phyloP scores from a whole-genome alignment of 148 eudicot species.

The Nepenthes mirabilis region DNA sequence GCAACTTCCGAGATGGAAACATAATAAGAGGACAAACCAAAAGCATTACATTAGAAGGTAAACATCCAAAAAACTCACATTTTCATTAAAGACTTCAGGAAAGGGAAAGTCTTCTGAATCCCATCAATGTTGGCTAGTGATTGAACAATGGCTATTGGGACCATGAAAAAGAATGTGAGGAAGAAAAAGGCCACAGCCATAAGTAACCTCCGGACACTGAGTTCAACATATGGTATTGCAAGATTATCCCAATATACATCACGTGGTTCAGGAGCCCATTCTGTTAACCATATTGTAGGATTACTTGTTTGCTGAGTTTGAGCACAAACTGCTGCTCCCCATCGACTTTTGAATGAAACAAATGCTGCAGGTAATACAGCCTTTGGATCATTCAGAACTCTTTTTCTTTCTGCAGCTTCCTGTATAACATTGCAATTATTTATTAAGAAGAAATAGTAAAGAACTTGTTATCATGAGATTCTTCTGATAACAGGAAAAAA shows the following conservation, averaged over 20 bases:
- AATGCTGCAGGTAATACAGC: constrained; percentile 90
- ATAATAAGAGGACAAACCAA: not conserved
- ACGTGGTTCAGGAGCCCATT: constrained; percentile 98
- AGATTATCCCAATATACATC: constrained; percentile 90
- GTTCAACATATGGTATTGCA: constrained; percentile 77
- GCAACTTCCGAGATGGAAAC: too few relatives aligned
- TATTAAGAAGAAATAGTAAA: too few relatives aligned
- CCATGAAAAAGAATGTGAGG: constrained; percentile 85
- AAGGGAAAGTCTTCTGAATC: constrained; percentile 76
- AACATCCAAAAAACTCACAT: constrained; percentile 30
- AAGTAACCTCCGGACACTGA: constrained; percentile 49
- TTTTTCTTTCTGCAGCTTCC: constrained; percentile 74
- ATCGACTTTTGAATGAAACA: constrained; percentile 82
- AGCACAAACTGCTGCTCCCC: constrained; percentile 99
- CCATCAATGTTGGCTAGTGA: constrained; percentile 84
- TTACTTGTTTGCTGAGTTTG: constrained; percentile 88
- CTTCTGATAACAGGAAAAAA: too few relatives aligned
- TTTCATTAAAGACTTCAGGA: constrained; percentile 44
- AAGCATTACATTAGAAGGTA: not conserved
- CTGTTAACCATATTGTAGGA: constrained; percentile 83
- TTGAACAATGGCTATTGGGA: constrained; percentile 88
- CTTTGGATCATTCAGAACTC: constrained; percentile 55
- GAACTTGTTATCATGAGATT: too few relatives aligned
- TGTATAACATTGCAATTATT: constrained; percentile 1
- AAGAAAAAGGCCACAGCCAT: constrained; percentile 75